phyloP scores from a whole-genome alignment of 345 rosid genomes.

The Passiflora organensis region DNA sequence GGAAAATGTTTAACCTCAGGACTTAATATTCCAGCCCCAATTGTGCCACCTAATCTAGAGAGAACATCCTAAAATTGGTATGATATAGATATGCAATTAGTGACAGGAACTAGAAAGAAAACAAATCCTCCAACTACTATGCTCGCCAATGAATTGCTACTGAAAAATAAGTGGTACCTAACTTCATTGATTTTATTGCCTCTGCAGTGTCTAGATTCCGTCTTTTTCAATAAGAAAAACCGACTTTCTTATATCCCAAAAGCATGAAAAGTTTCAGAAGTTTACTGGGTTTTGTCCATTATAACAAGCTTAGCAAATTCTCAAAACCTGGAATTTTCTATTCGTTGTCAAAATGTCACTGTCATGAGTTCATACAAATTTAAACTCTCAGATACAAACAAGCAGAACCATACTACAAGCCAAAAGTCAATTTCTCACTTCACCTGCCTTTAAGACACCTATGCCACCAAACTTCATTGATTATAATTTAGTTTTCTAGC shows the following conservation, averaged over 20 bases:
- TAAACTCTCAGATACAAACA: neutral
- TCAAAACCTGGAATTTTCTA: neutral
- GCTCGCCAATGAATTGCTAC: neutral
- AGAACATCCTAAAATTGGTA: too few species aligned
- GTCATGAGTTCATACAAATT: neutral
- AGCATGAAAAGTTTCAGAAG: too few species aligned
- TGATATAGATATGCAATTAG: neutral
- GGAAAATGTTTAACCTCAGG: too few species aligned
- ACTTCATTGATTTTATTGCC: neutral
- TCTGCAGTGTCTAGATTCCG: neutral
- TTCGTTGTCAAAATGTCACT: constrained; percentile 3
- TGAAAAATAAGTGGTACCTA: constrained; percentile 3
- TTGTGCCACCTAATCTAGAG: too few species aligned
- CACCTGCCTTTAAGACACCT: neutral
- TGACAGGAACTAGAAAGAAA: too few species aligned
- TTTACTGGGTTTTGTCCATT: too few species aligned
- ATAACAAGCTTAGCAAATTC: too few species aligned
- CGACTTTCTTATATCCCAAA: too few species aligned
- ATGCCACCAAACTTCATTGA: neutral
- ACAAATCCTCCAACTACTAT: neutral
- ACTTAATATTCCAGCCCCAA: too few species aligned
- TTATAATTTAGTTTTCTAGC: neutral
- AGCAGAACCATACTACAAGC: neutral
- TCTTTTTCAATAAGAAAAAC: too few species aligned
- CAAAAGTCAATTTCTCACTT: neutral